Percentiles rank a stretch among this genome's conserved stretches.
These are phyloP conservation scores for Ophiosphaerella korrae DNA, from an alignment of 2,329 filamentous ascomycete genomes.

Conservation along the genomic window DNA sequence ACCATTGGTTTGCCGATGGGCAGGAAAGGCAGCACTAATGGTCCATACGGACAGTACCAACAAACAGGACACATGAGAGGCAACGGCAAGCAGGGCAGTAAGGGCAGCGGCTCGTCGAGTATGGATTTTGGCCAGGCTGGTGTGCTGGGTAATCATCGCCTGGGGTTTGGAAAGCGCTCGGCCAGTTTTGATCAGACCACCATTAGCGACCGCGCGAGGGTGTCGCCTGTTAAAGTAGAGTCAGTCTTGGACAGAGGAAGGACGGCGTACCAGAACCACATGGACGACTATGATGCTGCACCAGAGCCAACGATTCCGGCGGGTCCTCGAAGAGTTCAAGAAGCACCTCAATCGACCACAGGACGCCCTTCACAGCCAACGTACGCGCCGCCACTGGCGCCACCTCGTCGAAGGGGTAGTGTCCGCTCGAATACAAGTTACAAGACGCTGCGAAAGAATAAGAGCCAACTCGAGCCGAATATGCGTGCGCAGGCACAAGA, in stretches of 20 bases:
- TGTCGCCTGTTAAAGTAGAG: conserved; percentile 43
- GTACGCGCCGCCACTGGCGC: conserved; percentile 47
- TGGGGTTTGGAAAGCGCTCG: conserved; percentile 63
- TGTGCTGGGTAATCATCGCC: conserved; percentile 63
- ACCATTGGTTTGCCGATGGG: conserved; percentile 57
- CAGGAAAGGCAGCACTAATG: conserved; percentile 40
- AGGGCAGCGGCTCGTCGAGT: conserved; percentile 72
- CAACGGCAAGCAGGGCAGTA: conserved; percentile 68
- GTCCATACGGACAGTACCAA: conserved; percentile 33
- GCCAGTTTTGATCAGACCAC: conserved; percentile 72
- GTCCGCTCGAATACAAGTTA: conserved; percentile 61
- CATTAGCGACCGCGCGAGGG: conserved; percentile 22
- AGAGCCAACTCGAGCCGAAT: conserved; percentile 47
- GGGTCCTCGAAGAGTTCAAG: conserved; percentile 68
- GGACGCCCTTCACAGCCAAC: conserved; percentile 46
- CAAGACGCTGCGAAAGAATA: conserved; percentile 50
- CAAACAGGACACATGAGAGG: conserved; percentile 40
- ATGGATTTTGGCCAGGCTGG: conserved; percentile 68
- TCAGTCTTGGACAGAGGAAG: conserved; percentile 53
- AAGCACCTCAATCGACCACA: conserved; percentile 48
- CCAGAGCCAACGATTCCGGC: conserved; percentile 83
- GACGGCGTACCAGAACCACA: conserved; percentile 52
- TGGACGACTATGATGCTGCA: conserved; percentile 75
- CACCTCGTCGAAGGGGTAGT: conserved; percentile 62
- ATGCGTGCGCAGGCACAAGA: conserved; percentile 55